A percentile compares a stretch with the other conserved stretches of the same genome.
phyloP scores from a whole-genome alignment of 1,139 yeast genomes.

The Pichia sp. region DNA sequence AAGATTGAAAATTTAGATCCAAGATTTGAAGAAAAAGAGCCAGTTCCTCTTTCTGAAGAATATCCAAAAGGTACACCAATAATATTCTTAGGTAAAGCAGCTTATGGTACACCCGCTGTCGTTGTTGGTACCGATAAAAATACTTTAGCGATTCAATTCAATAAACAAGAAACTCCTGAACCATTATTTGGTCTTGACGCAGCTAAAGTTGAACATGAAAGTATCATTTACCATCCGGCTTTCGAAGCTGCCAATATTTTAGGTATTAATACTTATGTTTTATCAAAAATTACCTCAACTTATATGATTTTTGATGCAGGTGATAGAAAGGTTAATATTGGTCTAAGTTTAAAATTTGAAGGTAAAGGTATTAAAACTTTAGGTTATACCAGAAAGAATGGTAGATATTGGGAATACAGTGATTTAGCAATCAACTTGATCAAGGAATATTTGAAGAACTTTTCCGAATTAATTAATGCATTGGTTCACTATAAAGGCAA shows the following conservation, averaged over 20 bases:
- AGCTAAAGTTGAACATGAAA: conserved; percentile 49
- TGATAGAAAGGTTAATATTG: conserved; percentile 62
- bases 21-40: conserved; percentile 66
- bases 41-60: conserved; percentile 75
- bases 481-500: conserved; percentile 31
- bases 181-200: conserved; percentile 59
- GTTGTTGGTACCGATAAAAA: conserved; percentile 44
- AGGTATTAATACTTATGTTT: conserved; percentile 53
- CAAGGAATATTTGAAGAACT: conserved; percentile 51
- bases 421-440: conserved; percentile 66
- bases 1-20: conserved; percentile 66
- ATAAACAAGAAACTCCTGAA: conserved; percentile 44
- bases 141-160: conserved; percentile 70
- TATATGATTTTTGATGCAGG: conserved; percentile 52
- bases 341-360: conserved; percentile 81
- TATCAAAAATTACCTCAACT: conserved; percentile 74
- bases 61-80: conserved; percentile 70
- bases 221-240: conserved; percentile 60
- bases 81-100: conserved; percentile 81
- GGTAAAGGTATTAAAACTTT: conserved; percentile 73
- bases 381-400: conserved; percentile 71
- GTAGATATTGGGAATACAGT: conserved; percentile 79
- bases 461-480: conserved; percentile 54
- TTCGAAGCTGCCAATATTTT: conserved; percentile 58
- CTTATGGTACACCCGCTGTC: conserved; percentile 80